Evolutionary conservation across 345 rosid species (phyloP), one percentile per base, ranked within the genome.

Genomic region (Salix caprea): DNA sequence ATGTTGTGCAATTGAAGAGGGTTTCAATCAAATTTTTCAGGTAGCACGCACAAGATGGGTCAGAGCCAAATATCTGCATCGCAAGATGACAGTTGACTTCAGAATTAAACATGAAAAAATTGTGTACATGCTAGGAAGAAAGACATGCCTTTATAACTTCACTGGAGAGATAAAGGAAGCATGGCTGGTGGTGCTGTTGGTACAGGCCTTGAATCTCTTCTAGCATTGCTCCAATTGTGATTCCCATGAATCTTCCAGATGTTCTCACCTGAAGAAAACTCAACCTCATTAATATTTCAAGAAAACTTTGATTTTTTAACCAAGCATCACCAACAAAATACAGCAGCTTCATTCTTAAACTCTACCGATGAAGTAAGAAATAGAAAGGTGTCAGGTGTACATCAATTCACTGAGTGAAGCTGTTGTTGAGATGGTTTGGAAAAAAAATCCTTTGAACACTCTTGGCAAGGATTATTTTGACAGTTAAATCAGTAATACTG

Each of bases 141-240:
- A n/a, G 37, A n/a, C 28, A 56, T 74, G 90, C 99, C 94, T 92
- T 96, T 78, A 96, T 96, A 81, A 96, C 99, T 88, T 96, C 99
- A 83, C 99, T 96, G 52, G 98, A 91, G 67, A 96, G 92, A 78
- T 96, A 96, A 62, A 96, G 99, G 88, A 96, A 96, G 88, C 98
- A 96, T 6, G 99, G 94, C 82, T 96, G 99, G 82, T 94, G 97
- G 66, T 94, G 97, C 78, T 87, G 97, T 79, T 89, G 97, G 86
- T 90, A 96, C 60, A 91, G 90, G 82, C 86, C 90, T 70, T 96
- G 98, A 56, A 96, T 93, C 82, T 94, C 97, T 82, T 89, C 94
- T 46, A 96, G 91, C 91, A 94, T 94, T 72, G 89, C 97, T 78
- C 98, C 99, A 52, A 96, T 94, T 66, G 96, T 96, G 71, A 86